phyloP scores from a whole-genome alignment of 164 flowering plant species.

The Amborella trichopoda region DNA sequence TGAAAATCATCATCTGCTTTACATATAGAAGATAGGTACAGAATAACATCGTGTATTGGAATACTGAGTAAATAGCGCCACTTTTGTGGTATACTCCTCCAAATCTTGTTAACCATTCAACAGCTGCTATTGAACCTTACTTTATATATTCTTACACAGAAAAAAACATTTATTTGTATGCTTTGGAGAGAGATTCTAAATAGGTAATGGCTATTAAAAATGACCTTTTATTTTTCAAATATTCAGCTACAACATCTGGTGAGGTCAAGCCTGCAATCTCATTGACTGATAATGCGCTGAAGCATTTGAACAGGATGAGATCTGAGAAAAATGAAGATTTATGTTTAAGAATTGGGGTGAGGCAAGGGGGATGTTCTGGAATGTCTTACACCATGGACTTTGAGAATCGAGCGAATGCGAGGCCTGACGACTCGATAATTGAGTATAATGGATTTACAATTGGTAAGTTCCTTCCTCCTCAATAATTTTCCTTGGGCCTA shows the following conservation, averaged over 20 bases:
- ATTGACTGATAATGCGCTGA: constrained; percentile 68
- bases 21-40: too few species aligned
- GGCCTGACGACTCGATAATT: constrained; percentile 83
- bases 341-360: constrained; percentile 91
- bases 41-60: too few species aligned
- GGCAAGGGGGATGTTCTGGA: constrained; percentile 98
- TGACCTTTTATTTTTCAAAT: constrained; percentile 1
- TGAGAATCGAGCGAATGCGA: constrained; percentile 58
- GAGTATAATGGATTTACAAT: constrained; percentile 83
- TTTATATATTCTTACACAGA: too few species aligned
- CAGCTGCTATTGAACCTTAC: too few species aligned
- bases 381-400: constrained; percentile 98
- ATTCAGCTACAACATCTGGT: constrained; percentile 44
- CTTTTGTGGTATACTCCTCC: too few species aligned
- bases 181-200: too few species aligned
- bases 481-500: background rate
- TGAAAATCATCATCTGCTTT: too few species aligned
- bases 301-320: constrained; percentile 81
- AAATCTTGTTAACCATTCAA: too few species aligned
- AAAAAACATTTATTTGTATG: too few species aligned
- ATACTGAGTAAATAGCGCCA: too few species aligned
- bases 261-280: constrained; percentile 68
- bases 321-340: constrained; percentile 69
- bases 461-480: constrained; percentile 27
- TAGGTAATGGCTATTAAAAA: too few species aligned